These are phyloP conservation scores for Cladorrhinum sp. DNA, from an alignment of 2,329 filamentous ascomycete genomes.

Conservation along the genomic window DNA sequence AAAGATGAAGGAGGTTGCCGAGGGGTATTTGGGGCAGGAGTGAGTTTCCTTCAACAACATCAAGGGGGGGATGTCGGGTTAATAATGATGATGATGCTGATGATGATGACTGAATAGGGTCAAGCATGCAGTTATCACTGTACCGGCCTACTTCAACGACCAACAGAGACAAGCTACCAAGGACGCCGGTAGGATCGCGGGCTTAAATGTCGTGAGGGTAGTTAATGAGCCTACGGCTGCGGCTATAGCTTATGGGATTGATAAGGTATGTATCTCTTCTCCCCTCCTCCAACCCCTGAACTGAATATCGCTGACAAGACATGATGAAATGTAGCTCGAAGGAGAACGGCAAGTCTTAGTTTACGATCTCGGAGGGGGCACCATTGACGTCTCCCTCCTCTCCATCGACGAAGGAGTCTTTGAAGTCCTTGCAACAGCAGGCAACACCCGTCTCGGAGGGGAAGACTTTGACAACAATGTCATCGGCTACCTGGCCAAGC, in stretches of 20 bases:
- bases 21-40: conserved; percentile 75
- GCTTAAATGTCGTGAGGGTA: conserved; percentile 90
- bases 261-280: conserved; percentile 50
- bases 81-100: background rate
- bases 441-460: conserved; percentile 95
- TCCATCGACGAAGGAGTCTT: conserved; percentile 89
- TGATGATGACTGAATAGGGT: conserved; percentile 39
- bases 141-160: conserved; percentile 98
- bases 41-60: background rate
- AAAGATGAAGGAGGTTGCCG: conserved; percentile 64
- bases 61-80: background rate
- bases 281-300: background rate
- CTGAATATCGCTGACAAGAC: background rate
- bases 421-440: conserved; percentile 88
- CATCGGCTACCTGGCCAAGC: conserved; percentile 92
- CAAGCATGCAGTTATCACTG: conserved; percentile 85
- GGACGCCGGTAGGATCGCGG: conserved; percentile 87
- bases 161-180: conserved; percentile 95
- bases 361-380: conserved; percentile 92
- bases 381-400: conserved; percentile 89
- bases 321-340: conserved; percentile 46
- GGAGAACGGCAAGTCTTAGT: conserved; percentile 85
- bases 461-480: conserved; percentile 98
- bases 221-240: conserved; percentile 96
- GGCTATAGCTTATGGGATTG: conserved; percentile 88